Evolutionary conservation across 78 protist genomes (phyloP).

Genomic region (Polysphondylium violaceum): DNA sequence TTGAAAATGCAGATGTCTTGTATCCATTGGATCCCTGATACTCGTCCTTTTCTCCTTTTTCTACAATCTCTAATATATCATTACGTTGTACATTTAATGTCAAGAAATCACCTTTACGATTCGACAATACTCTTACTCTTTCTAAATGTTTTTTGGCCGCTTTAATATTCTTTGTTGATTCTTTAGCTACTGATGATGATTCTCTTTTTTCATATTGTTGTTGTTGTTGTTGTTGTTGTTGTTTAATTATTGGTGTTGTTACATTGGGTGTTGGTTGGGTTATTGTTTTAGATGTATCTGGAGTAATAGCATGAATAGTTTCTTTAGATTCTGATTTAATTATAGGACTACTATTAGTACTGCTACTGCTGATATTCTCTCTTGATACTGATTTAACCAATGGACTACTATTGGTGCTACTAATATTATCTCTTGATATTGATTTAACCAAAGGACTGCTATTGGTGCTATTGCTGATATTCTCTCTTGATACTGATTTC

Average conservation of each 20-base stretch:
- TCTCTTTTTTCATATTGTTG: background rate
- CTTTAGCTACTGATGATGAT: conserved; percentile 17
- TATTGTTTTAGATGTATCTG: no score
- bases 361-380: no score
- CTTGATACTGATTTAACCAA: no score
- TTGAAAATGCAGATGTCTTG: conserved; percentile 17
- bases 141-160: conserved; percentile 7
- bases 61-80: conserved; percentile 51
- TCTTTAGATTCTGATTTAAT: no score
- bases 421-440: no score
- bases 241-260: background rate
- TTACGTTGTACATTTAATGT: conserved; percentile 20
- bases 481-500: no score
- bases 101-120: conserved; percentile 30
- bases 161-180: conserved; percentile 9
- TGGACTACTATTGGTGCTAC: no score
- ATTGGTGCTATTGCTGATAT: no score
- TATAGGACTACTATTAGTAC: no score
- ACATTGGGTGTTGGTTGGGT: background rate
- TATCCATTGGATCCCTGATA: conserved; percentile 48
- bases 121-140: conserved; percentile 38
- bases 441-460: no score
- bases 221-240: background rate
- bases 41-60: conserved; percentile 34
- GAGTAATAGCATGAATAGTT: no score